Conservation (phyloP, 2,329 filamentous ascomycete species). For the Neofusicoccum cordaticola region DNA sequence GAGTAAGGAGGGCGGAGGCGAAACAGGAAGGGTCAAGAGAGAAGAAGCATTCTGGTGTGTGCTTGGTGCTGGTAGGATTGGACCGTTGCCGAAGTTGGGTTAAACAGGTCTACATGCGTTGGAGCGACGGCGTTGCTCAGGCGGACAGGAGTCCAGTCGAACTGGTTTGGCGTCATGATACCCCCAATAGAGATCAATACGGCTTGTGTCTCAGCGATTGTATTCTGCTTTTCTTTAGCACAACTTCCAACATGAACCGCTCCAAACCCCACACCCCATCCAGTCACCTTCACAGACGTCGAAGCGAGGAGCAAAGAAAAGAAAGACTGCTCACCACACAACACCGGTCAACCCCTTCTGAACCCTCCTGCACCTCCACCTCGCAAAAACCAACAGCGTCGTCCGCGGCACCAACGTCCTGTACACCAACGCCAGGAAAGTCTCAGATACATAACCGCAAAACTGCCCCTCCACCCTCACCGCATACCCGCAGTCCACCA, state of each 20-base stretch:
- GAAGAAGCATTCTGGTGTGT: constrained; percentile 97
- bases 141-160: background rate
- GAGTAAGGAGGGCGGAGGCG: background rate
- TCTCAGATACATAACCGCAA: too few species aligned
- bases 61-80: constrained; percentile 80
- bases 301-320: background rate
- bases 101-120: background rate
- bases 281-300: background rate
- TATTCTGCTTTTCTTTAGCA: background rate
- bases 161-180: background rate
- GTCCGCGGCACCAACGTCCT: too few species aligned
- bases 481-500: too few species aligned
- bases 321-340: background rate
- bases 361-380: background rate
- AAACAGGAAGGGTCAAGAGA: constrained; percentile 61
- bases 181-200: background rate
- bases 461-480: too few species aligned
- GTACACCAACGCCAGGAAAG: too few species aligned
- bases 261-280: background rate
- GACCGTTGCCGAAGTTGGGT: constrained; percentile 14
- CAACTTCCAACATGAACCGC: background rate
- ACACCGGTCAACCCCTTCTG: background rate
- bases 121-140: background rate
- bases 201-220: background rate
- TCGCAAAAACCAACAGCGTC: background rate